phyloP scores from a whole-genome alignment of 257 asterid species.

The Solanum chilense region DNA sequence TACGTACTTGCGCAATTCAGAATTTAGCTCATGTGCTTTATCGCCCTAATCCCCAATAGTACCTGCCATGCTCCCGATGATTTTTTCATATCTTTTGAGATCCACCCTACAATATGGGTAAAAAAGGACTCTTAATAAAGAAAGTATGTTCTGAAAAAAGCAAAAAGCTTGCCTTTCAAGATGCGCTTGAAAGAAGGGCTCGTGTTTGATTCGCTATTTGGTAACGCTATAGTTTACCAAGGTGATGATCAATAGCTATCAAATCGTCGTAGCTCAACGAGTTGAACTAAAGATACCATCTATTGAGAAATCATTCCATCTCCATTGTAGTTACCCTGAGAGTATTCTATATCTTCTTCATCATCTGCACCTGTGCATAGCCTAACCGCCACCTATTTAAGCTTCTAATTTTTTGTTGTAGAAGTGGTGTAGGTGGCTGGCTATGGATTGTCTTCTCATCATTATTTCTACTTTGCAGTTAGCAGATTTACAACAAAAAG shows the following conservation, averaged over 20 bases:
- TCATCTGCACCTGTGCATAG: not conserved
- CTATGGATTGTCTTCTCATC: not conserved
- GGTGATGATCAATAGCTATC: not conserved
- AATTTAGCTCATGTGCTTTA: not conserved
- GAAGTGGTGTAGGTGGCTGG: not conserved
- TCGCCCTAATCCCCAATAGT: not conserved
- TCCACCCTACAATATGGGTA: not conserved
- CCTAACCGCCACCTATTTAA: not conserved
- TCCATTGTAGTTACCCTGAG: not conserved
- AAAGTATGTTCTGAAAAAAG: not conserved
- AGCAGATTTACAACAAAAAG: conserved; percentile 70
- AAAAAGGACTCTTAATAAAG: not conserved
- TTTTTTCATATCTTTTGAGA: not conserved
- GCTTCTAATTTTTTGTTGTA: not conserved
- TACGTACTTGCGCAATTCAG: not conserved
- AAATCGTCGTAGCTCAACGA: not conserved
- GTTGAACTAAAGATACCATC: not conserved
- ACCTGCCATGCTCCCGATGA: not conserved
- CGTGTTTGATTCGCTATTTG: not conserved
- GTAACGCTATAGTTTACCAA: not conserved
- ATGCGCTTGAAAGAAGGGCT: not conserved
- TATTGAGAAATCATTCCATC: not conserved
- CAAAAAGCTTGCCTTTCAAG: not conserved
- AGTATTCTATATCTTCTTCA: not conserved
- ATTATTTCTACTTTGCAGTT: conserved; percentile 40